Evolutionary conservation across 768 basidiomycete genomes (phyloP).

Genomic region (Xerocomellus intermedius): DNA sequence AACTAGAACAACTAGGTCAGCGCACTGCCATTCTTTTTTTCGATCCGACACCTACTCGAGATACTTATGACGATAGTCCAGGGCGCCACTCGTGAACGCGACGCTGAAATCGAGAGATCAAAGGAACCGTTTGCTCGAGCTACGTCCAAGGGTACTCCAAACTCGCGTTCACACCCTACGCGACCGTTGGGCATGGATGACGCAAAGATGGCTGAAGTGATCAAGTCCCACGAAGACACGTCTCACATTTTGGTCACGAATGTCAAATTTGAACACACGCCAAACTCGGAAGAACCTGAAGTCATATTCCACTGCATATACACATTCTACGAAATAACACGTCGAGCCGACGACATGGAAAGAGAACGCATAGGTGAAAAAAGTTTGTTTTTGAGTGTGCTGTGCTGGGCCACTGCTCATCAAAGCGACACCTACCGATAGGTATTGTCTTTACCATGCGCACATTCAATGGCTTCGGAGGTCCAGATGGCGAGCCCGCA

Average conservation of each 20-base stretch:
- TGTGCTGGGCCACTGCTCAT: neutral
- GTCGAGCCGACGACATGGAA: constrained; percentile 29
- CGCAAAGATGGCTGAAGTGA: constrained; percentile 56
- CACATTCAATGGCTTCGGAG: constrained; percentile 40
- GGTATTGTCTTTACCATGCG: constrained; percentile 62
- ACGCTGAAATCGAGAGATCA: constrained; percentile 60
- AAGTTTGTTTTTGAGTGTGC: constrained; percentile 17
- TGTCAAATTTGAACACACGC: constrained; percentile 45
- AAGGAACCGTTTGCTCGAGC: constrained; percentile 43
- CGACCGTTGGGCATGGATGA: constrained; percentile 45
- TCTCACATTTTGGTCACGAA: constrained; percentile 74
- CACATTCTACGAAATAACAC: constrained; percentile 42
- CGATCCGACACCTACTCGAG: neutral
- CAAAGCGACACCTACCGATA: constrained; percentile 24
- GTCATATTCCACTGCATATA: constrained; percentile 71
- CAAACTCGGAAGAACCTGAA: constrained; percentile 37
- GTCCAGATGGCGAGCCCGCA: constrained; percentile 32
- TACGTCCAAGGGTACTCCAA: constrained; percentile 39
- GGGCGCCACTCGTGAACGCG: constrained; percentile 52
- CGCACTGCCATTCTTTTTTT: neutral
- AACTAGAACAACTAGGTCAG: constrained; percentile 51
- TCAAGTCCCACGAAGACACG: constrained; percentile 82
- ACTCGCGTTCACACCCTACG: constrained; percentile 33
- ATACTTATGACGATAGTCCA: constrained; percentile 42
- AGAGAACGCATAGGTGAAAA: constrained; percentile 38